Base-by-base conservation (phyloP, 2,329 filamentous ascomycete genomes). In the Ophiostoma angusticollis region DNA sequence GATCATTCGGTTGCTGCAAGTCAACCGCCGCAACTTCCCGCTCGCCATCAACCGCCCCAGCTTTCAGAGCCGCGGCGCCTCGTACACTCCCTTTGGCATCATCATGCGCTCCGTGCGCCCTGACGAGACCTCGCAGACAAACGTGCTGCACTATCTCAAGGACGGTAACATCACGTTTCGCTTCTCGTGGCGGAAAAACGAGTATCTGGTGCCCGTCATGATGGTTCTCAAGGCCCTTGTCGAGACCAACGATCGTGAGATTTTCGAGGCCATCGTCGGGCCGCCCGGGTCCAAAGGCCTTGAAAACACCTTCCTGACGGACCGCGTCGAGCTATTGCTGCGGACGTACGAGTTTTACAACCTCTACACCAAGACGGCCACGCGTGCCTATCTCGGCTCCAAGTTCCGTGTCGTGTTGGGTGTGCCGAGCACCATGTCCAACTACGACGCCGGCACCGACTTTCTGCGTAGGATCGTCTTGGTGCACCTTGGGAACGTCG, bases 41-140 rank as follows among this genome's bases (percentile, higher is more conserved):
- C 83, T 95, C 74, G 89, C 89, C 33, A 95, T 96, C 58, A 74
- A 84, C 50, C 83, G 91, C 55, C 79, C 81, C 35, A 93, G 87
- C 49, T 98, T 96, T 64, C 72, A 75, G 47, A 87, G 84, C 52
- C 79, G 91, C 64, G 91, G 91, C 27, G 70, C 79, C 16, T 74
- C 83, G 45, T 98, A 95, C 63, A 93, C 86, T 9, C 80, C 83
- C 42, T 91, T 77, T 54, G 91, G 86, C 68, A 82, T 96, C 42
- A 84, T 93, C 53, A 78, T 95, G 49, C 80, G 91, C 61, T 93
- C 81, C 3, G 86, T 95, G 40, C 78, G 91, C 42, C 87, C 87
- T n/a, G 91, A 98, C 60, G 86, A 98, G 62, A 95, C 89, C 8
- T 95, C 87, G 22, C 89, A 96, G 60, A 96, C 89, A 27, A 98